Evolutionary conservation across 108 stramenopile genomes (phyloP).

Genomic region (Parmales sp.): DNA sequence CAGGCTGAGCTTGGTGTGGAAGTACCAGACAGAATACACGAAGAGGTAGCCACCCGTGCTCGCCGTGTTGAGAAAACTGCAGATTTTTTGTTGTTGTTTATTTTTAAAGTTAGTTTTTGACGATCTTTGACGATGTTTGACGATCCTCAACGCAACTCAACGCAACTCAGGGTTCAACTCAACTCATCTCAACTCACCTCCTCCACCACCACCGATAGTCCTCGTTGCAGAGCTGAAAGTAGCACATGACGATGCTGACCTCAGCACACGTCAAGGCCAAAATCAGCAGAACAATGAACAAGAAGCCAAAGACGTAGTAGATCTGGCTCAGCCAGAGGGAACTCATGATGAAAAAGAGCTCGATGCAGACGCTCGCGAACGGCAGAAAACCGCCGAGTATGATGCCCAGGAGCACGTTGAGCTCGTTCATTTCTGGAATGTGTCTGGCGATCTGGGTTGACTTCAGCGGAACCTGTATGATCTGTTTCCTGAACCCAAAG

Average conservation of each 20-base stretch:
- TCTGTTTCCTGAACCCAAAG: conserved; percentile 74
- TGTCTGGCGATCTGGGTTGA: conserved; percentile 86
- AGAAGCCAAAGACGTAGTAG: conserved; percentile 99
- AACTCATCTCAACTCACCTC: background rate
- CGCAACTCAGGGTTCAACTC: too few relatives aligned
- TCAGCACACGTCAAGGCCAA: conserved; percentile 87
- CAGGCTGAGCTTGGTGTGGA: conserved; percentile 70
- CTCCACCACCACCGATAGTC: conserved; percentile 99
- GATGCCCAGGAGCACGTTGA: conserved; percentile 53
- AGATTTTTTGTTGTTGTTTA: too few relatives aligned
- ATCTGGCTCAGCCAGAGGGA: conserved; percentile 95
- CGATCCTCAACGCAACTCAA: too few relatives aligned
- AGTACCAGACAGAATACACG: conserved; percentile 91
- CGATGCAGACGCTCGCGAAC: conserved; percentile 96
- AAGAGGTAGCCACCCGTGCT: conserved; percentile 89
- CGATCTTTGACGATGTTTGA: too few relatives aligned
- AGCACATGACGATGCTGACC: conserved; percentile 91
- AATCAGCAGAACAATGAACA: conserved; percentile 84
- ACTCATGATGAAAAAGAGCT: conserved; percentile 97
- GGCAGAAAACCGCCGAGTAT: conserved; percentile 91
- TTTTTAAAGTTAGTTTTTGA: too few relatives aligned
- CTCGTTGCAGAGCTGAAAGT: conserved; percentile 97
- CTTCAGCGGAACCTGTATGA: conserved; percentile 72
- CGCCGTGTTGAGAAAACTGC: conserved; percentile 82
- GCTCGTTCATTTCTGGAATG: conserved; percentile 81